phyloP scores from a whole-genome alignment of 768 basidiomycete genomes.

The Pleurotus ostreatus region DNA sequence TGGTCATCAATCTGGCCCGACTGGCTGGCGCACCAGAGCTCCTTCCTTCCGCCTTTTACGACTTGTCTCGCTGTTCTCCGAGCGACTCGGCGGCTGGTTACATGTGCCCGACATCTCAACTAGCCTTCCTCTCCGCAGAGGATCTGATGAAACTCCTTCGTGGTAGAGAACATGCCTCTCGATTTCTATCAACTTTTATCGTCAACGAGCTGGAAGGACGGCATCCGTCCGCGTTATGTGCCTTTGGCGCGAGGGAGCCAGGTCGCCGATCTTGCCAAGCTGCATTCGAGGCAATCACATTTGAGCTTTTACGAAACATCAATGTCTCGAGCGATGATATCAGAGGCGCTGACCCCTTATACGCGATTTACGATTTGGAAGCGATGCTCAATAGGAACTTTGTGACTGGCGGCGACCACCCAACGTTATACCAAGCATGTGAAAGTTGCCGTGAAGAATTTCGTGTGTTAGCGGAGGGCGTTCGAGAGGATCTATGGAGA shows the following conservation, averaged over 20 bases:
- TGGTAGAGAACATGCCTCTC: constrained; percentile 69
- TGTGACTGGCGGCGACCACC: constrained; percentile 34
- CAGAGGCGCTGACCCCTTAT: constrained; percentile 66
- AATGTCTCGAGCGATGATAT: constrained; percentile 59
- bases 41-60: constrained; percentile 76
- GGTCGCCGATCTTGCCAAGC: constrained; percentile 60
- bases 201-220: constrained; percentile 71
- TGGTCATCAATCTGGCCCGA: constrained; percentile 65
- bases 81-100: constrained; percentile 57
- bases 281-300: constrained; percentile 71
- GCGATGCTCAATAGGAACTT: constrained; percentile 61
- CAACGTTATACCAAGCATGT: constrained; percentile 50
- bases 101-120: constrained; percentile 28
- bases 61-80: constrained; percentile 65
- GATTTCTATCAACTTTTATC: constrained; percentile 75
- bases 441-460: constrained; percentile 64
- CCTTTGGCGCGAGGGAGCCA: constrained; percentile 39
- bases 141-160: constrained; percentile 61
- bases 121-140: constrained; percentile 39
- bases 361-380: constrained; percentile 64
- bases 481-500: constrained; percentile 63
- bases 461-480: constrained; percentile 50
- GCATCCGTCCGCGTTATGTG: constrained; percentile 42
- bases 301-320: constrained; percentile 70
- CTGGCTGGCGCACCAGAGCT: constrained; percentile 52